Evolutionary conservation across 805 yeast genomes (phyloP).

Genomic region (Hanseniaspora vineae): DNA sequence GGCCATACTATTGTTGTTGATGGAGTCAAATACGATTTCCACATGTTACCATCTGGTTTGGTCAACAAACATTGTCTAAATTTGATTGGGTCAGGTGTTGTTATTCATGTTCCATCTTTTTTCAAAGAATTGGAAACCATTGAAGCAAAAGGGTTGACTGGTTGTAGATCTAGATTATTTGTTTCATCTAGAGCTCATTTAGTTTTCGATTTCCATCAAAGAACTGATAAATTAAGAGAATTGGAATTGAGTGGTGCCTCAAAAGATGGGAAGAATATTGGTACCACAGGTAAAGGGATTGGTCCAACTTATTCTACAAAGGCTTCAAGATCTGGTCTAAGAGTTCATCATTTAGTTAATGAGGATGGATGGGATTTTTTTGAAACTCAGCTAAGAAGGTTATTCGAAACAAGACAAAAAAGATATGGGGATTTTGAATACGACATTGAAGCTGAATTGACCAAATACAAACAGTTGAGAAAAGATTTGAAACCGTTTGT

Average conservation of each 20-base stretch:
- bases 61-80: conserved; percentile 86
- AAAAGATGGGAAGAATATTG: conserved; percentile 65
- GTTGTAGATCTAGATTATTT: conserved; percentile 55
- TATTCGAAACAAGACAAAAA: conserved; percentile 68
- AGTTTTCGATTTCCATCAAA: conserved; percentile 96
- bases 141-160: conserved; percentile 63
- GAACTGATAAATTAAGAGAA: conserved; percentile 91
- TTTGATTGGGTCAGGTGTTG: conserved; percentile 92
- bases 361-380: conserved; percentile 91
- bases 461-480: conserved; percentile 59
- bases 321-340: conserved; percentile 90
- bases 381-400: conserved; percentile 59
- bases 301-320: conserved; percentile 97
- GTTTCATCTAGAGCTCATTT: conserved; percentile 89
- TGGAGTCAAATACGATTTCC: conserved; percentile 86
- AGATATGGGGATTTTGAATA: conserved; percentile 91
- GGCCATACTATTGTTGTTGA: conserved; percentile 97
- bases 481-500: conserved; percentile 78
- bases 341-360: conserved; percentile 90
- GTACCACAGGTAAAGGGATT: conserved; percentile 98
- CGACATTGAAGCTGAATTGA: conserved; percentile 70
- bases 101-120: conserved; percentile 86
- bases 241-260: conserved; percentile 55
- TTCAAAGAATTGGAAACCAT: conserved; percentile 75
- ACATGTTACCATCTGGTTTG: conserved; percentile 97